These are phyloP conservation scores for Xerocomellus intermedius DNA, from an alignment of 768 basidiomycete species.

Conservation along the genomic window DNA sequence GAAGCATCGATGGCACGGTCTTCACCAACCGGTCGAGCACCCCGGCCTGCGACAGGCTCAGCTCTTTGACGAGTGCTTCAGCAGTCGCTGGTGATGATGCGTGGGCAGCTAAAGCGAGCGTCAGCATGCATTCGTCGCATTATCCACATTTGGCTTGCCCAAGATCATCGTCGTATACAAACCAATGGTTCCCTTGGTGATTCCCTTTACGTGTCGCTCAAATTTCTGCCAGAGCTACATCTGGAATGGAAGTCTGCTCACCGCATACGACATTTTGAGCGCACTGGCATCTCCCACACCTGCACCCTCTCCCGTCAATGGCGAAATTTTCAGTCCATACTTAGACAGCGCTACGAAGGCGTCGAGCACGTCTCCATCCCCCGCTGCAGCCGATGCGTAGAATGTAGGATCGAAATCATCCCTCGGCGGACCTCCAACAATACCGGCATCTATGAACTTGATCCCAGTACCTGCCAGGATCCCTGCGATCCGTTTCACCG, in stretches of 20 bases:
- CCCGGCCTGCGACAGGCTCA: constrained; percentile 45
- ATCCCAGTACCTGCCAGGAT: constrained; percentile 42
- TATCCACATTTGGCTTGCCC: constrained; percentile 32
- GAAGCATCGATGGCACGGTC: constrained; percentile 48
- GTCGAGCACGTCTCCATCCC: constrained; percentile 34
- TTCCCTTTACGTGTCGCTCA: constrained; percentile 39
- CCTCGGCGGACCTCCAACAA: constrained; percentile 55
- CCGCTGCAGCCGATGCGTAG: constrained; percentile 46
- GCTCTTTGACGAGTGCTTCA: constrained; percentile 51
- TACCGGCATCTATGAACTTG: constrained; percentile 53
- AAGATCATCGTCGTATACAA: constrained; percentile 56
- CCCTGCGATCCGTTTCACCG: constrained; percentile 45
- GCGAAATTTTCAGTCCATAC: constrained; percentile 46
- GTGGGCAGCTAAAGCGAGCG: constrained; percentile 43
- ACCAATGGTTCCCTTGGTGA: constrained; percentile 53
- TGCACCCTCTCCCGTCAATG: constrained; percentile 45
- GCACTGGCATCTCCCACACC: constrained; percentile 59
- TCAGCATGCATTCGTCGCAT: background rate
- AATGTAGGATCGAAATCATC: constrained; percentile 50
- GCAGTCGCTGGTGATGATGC: constrained; percentile 60
- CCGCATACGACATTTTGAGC: constrained; percentile 64
- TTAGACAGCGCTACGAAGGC: constrained; percentile 40
- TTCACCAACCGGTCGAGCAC: constrained; percentile 40
- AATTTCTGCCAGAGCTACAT: background rate
- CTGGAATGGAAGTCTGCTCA: constrained; percentile 29